phyloP scores from a whole-genome alignment of 345 rosid species.

The Euphorbia pulcherrima region DNA sequence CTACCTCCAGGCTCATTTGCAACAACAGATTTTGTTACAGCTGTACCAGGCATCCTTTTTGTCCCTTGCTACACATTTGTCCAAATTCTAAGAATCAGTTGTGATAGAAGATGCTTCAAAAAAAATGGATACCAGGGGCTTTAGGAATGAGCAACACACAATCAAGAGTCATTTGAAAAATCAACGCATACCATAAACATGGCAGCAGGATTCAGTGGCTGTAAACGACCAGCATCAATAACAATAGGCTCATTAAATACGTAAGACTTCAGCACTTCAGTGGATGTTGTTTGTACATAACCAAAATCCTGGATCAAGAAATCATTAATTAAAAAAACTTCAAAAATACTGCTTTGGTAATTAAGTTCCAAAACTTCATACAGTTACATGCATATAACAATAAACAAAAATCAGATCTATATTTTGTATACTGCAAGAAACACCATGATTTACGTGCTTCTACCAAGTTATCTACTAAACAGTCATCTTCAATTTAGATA shows the following conservation, averaged over 20 bases:
- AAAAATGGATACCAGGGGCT: not conserved
- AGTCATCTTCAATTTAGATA: not conserved
- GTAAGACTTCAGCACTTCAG: conserved; percentile 87
- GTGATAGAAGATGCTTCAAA: conserved; percentile 1
- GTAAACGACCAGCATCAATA: conserved; percentile 71
- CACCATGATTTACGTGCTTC: not conserved
- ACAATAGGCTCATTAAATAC: conserved; percentile 93
- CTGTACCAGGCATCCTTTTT: conserved; percentile 97
- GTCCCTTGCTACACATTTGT: conserved; percentile 78
- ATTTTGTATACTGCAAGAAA: not conserved
- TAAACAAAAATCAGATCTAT: not conserved
- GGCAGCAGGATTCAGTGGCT: conserved; percentile 87
- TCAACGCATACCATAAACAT: conserved; percentile 65
- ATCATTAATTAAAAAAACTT: not conserved
- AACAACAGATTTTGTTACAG: conserved; percentile 93
- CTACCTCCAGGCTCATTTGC: conserved; percentile 98
- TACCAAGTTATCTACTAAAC: not conserved
- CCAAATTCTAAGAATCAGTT: conserved; percentile 23
- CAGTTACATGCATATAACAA: not conserved
- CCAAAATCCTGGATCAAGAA: conserved; percentile 79
- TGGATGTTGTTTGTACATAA: conserved; percentile 93
- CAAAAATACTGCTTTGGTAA: not conserved
- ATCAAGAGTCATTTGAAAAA: conserved; percentile 10
- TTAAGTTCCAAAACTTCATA: not conserved
- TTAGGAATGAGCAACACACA: not conserved